Conservation (phyloP, 768 basidiomycete species). For the Tubosaeta sp. region DNA sequence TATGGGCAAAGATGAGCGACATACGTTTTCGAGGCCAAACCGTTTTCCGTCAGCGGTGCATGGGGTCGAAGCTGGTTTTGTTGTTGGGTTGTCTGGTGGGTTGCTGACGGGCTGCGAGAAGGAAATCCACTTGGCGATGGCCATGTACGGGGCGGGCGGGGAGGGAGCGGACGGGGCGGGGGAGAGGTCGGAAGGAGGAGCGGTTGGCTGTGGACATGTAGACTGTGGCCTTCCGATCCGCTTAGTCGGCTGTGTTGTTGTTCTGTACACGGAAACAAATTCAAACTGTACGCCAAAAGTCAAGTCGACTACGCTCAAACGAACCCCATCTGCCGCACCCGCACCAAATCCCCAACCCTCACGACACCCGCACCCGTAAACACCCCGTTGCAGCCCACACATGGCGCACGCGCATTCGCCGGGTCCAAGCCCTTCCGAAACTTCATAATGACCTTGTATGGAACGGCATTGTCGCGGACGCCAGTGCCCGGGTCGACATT, state of each 20-base stretch:
- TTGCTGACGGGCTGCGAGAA: constrained; percentile 29
- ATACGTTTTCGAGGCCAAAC: constrained; percentile 96
- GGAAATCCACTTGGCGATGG: constrained; percentile 37
- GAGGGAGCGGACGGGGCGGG: neutral
- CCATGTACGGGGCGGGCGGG: constrained; percentile 17
- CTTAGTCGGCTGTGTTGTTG: neutral
- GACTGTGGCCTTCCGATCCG: constrained; percentile 9
- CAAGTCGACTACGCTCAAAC: constrained; percentile 13
- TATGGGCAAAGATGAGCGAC: constrained; percentile 31
- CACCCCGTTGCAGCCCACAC: constrained; percentile 65
- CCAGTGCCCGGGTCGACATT: constrained; percentile 68
- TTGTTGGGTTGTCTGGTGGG: constrained; percentile 22
- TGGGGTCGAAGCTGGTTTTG: constrained; percentile 35
- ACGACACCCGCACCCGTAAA: constrained; percentile 48
- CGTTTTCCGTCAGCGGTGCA: constrained; percentile 71
- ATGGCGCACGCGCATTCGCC: constrained; percentile 44
- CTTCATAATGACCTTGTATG: constrained; percentile 72
- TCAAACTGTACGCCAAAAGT: neutral
- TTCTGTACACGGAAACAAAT: neutral
- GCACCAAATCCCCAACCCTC: constrained; percentile 58
- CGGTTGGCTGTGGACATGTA: constrained; percentile 13
- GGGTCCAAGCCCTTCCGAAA: constrained; percentile 62
- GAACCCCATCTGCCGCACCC: constrained; percentile 41
- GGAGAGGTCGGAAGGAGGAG: constrained; percentile 13
- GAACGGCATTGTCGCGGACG: constrained; percentile 64